These are phyloP conservation scores for Aspergillus affinis DNA, from an alignment of 495 filamentous ascomycete species.

Conservation along the genomic window DNA sequence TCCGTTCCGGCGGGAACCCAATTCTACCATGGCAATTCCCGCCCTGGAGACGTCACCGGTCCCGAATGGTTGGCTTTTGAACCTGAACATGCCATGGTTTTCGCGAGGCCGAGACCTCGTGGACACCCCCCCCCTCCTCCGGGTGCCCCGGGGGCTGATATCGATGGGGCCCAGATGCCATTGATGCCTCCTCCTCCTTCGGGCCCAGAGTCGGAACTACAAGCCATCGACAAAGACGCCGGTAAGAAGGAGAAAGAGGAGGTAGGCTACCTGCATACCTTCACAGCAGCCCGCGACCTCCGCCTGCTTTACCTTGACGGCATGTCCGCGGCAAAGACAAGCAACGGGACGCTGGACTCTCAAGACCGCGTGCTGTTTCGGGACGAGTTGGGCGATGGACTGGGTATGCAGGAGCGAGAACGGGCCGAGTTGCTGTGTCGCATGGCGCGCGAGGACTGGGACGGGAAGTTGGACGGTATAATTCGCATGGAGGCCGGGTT, in stretches of 20 bases:
- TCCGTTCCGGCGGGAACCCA: slow-evolving; percentile 56
- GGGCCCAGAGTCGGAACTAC: not conserved
- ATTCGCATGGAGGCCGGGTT: slow-evolving; percentile 70
- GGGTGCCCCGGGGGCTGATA: not conserved
- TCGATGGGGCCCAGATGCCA: slow-evolving; percentile 4
- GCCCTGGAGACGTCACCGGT: slow-evolving; percentile 37
- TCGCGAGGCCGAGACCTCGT: slow-evolving; percentile 31
- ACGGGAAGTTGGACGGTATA: slow-evolving; percentile 55
- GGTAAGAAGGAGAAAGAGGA: slow-evolving; percentile 12
- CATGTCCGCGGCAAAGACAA: slow-evolving; percentile 54
- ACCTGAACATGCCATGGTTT: slow-evolving; percentile 63
- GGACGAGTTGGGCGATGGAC: slow-evolving; percentile 8
- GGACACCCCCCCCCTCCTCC: slow-evolving; percentile 14
- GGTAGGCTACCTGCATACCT: slow-evolving; percentile 54
- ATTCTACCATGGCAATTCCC: slow-evolving; percentile 60
- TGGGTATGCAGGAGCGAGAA: slow-evolving; percentile 33
- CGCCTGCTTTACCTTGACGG: slow-evolving; percentile 61
- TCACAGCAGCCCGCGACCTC: slow-evolving; percentile 47
- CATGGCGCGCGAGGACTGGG: slow-evolving; percentile 46
- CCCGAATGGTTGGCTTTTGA: slow-evolving; percentile 72
- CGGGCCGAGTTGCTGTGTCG: slow-evolving; percentile 52
- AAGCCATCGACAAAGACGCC: not conserved
- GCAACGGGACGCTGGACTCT: slow-evolving; percentile 57
- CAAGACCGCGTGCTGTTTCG: slow-evolving; percentile 52
- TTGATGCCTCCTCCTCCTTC: slow-evolving; percentile 4